Conservation (phyloP, 1,284 basidiomycete species). For the Trametes pubescens region DNA sequence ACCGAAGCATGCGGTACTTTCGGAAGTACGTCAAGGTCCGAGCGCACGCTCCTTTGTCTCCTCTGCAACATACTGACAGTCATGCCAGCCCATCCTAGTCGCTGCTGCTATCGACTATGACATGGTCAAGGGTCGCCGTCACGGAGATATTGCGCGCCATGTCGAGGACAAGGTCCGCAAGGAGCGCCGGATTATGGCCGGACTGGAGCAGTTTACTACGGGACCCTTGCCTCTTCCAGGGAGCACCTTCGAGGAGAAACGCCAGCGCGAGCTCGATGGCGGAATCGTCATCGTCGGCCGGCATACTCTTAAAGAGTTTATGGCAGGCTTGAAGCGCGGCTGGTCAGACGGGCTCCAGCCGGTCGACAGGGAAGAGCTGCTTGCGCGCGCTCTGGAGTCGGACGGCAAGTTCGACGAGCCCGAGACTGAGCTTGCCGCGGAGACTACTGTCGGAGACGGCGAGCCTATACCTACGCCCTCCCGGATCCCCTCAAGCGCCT, state of each 20-base stretch:
- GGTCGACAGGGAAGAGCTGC: slow-evolving; percentile 79
- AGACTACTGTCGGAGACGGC: slow-evolving; percentile 41
- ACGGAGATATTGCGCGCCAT: slow-evolving; percentile 84
- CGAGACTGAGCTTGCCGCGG: slow-evolving; percentile 41
- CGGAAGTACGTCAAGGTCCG: slow-evolving; percentile 95
- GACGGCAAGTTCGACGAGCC: slow-evolving; percentile 85
- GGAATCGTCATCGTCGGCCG: slow-evolving; percentile 91
- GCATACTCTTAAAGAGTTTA: slow-evolving; percentile 94
- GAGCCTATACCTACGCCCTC: slow-evolving; percentile 52
- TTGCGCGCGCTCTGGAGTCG: slow-evolving; percentile 72
- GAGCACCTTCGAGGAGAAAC: slow-evolving; percentile 62
- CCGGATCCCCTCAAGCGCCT: slow-evolving; percentile 49
- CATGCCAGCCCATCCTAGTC: slow-evolving; percentile 85
- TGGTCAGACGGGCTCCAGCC: slow-evolving; percentile 82
- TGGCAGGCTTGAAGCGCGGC: slow-evolving; percentile 85
- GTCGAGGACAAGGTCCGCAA: slow-evolving; percentile 78
- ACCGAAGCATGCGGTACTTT: slow-evolving; percentile 88
- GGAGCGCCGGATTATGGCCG: slow-evolving; percentile 67
- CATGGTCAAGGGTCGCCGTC: slow-evolving; percentile 81
- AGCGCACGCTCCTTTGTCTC: slow-evolving; percentile 34
- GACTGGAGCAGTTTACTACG: slow-evolving; percentile 62
- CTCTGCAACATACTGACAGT: slow-evolving; percentile 17
- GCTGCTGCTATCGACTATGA: slow-evolving; percentile 96
- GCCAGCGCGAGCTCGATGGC: slow-evolving; percentile 76
- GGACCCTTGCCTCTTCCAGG: slow-evolving; percentile 62